Evolutionary conservation across 1,139 yeast species (phyloP), one percentile per base, ranked within the genome.

Genomic region (Hanseniaspora uvarum): DNA sequence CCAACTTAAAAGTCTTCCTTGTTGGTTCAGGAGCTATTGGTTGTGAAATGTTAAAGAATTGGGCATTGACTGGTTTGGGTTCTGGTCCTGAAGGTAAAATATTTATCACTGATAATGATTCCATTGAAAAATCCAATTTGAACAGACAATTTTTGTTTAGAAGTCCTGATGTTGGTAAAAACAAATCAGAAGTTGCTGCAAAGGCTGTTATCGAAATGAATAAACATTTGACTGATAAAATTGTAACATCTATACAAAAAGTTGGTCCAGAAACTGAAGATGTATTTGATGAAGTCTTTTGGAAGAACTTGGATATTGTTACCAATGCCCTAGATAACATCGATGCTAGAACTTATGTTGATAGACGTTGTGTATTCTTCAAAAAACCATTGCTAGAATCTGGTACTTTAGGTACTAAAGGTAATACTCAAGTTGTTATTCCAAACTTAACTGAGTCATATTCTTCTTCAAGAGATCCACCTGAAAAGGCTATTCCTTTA

Each of bases 11-110:
- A 65, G 87, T 89, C 5, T 92, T 92, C 68, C 74, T 92, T 60
- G 98, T 92, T 43, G 99, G 99, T 52, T 80, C 97, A 2, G 99
- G 99, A 66, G 99, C 99, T 39, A 92, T 92, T 74, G 99, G 99
- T 48, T 92, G 99, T 72, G 99, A 92, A 72, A 92, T 94, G 94
- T 76, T 92, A 65, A 92, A 92, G 71, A 89, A 88, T 66, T 92
- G 97, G 97, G 96, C 98, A 8, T 77, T 92, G 79, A 78, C 89
- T 81, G 98, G 99, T 49, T 73, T 92, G 56, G 97, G 95, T 34
- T 76, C 94, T 26, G 97, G 98, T 34, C 86, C 92, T 38, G 69
- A 83, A 3, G 99, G 99, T 63, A 77, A 79, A 61, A 86, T 92
- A 58, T 70, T 72, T 52, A 83, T 94, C 46, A 92, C 99, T 41